These are phyloP conservation scores for Salix purpurea DNA, from an alignment of 345 rosid genomes.

Conservation along the genomic window DNA sequence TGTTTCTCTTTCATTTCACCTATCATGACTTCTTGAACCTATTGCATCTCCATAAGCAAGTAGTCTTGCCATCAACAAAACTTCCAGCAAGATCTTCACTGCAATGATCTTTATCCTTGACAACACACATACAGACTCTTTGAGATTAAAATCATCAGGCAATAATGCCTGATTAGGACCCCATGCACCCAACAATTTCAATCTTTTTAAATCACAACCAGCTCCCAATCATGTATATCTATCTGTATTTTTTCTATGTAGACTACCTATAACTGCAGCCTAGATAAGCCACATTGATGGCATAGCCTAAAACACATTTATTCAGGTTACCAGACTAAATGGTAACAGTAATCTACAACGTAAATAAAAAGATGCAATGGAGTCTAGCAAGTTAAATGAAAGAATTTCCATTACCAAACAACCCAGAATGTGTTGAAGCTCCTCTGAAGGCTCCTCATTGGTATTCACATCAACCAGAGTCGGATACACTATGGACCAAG, in stretches of 20 bases:
- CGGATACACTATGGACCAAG: conserved; percentile 86
- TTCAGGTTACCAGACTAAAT: not conserved
- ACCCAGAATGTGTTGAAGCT: conserved; percentile 69
- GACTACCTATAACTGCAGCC: not conserved
- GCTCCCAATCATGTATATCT: not conserved
- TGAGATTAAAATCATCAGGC: not conserved
- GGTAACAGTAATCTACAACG: not conserved
- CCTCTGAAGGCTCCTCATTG: conserved; percentile 65
- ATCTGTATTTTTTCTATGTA: not conserved
- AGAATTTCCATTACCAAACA: conserved; percentile 58
- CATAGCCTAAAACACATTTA: not conserved
- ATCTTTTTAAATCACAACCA: not conserved
- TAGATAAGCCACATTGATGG: not conserved
- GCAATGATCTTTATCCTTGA: not conserved
- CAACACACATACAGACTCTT: not conserved
- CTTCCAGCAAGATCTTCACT: not conserved
- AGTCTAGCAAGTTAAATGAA: not conserved
- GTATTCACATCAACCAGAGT: conserved; percentile 82
- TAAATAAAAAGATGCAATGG: not conserved
- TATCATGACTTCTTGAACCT: not conserved
- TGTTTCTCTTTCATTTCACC: not conserved
- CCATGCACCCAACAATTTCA: not conserved
- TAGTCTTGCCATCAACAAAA: not conserved
- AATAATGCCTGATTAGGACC: not conserved
- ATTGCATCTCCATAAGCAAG: not conserved